These are phyloP conservation scores for Magnusiomyces sp. DNA, from an alignment of 1,139 yeast genomes.

Conservation along the genomic window DNA sequence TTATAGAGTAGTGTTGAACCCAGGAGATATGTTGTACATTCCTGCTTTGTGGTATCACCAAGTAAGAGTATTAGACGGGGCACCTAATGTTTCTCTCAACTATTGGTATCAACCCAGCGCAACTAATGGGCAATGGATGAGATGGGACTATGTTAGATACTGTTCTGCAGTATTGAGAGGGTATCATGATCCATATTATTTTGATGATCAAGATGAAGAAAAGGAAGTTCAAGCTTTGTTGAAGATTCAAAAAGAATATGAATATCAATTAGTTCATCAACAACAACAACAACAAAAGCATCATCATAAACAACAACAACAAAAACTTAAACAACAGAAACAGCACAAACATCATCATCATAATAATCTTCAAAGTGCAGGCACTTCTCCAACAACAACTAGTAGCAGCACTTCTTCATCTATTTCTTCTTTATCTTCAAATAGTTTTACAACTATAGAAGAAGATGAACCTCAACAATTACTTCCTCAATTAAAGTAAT, in stretches of 20 bases:
- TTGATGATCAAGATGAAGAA: constrained; percentile 16
- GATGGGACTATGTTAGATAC: constrained; percentile 29
- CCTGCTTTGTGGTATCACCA: constrained; percentile 39
- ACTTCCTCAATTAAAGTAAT: too few species aligned
- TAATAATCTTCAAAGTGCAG: too few species aligned
- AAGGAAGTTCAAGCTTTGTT: constrained; percentile 1
- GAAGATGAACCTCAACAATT: too few species aligned
- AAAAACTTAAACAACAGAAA: background rate
- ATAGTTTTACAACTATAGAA: too few species aligned
- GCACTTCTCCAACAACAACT: too few species aligned
- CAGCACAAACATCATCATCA: too few species aligned
- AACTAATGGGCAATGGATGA: constrained; percentile 26
- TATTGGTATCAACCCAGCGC: constrained; percentile 32
- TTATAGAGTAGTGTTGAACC: constrained; percentile 26
- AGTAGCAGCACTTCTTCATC: too few species aligned
- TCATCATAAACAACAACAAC: background rate
- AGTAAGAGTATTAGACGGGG: constrained; percentile 25
- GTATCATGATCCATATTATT: constrained; percentile 24
- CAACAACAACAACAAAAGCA: background rate
- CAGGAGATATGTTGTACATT: constrained; percentile 34
- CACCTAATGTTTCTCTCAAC: constrained; percentile 30
- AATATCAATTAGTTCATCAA: too few species aligned
- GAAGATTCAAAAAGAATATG: constrained; percentile 1
- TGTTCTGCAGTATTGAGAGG: constrained; percentile 23
- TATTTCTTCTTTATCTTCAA: too few species aligned